Evolutionary conservation across 306 rosid species (phyloP), one percentile per base, ranked within the genome.

Genomic region (Castanospermum australe): DNA sequence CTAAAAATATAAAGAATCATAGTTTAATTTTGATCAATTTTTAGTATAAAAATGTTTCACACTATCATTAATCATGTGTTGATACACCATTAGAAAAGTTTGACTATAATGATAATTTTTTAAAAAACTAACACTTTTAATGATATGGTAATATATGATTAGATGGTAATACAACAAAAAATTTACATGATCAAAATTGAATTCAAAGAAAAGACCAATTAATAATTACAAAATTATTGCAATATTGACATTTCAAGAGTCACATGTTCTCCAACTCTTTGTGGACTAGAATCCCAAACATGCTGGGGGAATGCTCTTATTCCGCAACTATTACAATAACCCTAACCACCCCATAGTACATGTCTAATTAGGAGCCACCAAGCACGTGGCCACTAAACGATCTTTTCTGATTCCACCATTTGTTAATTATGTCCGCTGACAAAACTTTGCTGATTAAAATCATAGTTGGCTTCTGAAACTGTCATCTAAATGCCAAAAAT

Each of bases 331-430:
- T 28, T 20, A 38, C 38, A 51, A 55, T 65, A 80, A 79, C 72
- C 79, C 69, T 62, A 69, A 77, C 83, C 65, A 83, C 78, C 63
- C 77, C 48, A 47, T 67, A 83, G 73, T 50, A 52, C 79, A 83
- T 60, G 72, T 77, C 65, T 63, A 56, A 71, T 70, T 24, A 78
- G 54, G 67, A 86, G 75, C 71, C 65, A 75, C 61, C 77, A 82
- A 69, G 78, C 92, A 86, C 80, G 89, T 86, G 94, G 87, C 84
- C 90, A 90, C 90, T 71, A 57, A 83, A 83, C 71, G 54, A 36
- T 78, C 83, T 78, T 68, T 59, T 63, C 35, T 55, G 48, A 62
- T 64, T 67, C 75, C 24, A 38, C 61, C 45, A 76, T 47, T 86
- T 70, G 12, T 84, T 84, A 72, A 64, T 44, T 76, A 48, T 59